phyloP scores from a whole-genome alignment of 495 filamentous ascomycete genomes.

The Podospora didyma region DNA sequence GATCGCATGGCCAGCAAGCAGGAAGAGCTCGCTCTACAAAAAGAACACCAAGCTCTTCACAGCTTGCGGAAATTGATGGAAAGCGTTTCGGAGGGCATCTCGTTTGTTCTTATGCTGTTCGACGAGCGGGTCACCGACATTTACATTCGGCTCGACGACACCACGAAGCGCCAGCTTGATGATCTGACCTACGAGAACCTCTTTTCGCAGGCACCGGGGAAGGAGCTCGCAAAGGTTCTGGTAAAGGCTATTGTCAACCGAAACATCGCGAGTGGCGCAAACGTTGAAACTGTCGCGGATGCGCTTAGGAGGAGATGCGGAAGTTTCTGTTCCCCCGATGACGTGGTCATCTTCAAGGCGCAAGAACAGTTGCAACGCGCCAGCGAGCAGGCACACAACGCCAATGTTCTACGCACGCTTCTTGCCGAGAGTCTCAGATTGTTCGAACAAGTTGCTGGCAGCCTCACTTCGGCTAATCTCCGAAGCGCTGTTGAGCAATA shows the following conservation, averaged over 20 bases:
- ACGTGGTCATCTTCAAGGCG: slow-evolving; percentile 96
- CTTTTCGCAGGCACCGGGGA: slow-evolving; percentile 72
- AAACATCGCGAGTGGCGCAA: slow-evolving; percentile 91
- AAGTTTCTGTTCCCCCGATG: slow-evolving; percentile 93
- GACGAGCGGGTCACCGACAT: slow-evolving; percentile 91
- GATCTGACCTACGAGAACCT: slow-evolving; percentile 81
- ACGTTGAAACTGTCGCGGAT: slow-evolving; percentile 95
- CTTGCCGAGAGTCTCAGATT: slow-evolving; percentile 84
- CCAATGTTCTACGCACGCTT: slow-evolving; percentile 71
- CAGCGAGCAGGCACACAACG: slow-evolving; percentile 67
- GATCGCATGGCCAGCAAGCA: slow-evolving; percentile 71
- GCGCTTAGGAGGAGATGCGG: slow-evolving; percentile 86
- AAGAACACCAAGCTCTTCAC: slow-evolving; percentile 87
- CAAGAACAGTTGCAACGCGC: slow-evolving; percentile 90
- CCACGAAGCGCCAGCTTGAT: slow-evolving; percentile 60
- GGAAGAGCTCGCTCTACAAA: slow-evolving; percentile 85
- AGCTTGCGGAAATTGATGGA: slow-evolving; percentile 76
- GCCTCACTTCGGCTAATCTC: slow-evolving; percentile 75
- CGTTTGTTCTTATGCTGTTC: slow-evolving; percentile 88
- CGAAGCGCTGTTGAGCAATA: slow-evolving; percentile 74
- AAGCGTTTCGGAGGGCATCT: slow-evolving; percentile 90
- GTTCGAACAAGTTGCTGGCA: slow-evolving; percentile 81
- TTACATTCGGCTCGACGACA: slow-evolving; percentile 68
- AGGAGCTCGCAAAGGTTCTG: slow-evolving; percentile 89
- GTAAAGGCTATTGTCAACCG: slow-evolving; percentile 98